Base-by-base conservation (phyloP, 768 basidiomycete species). In the Fistulinella prunicolor region DNA sequence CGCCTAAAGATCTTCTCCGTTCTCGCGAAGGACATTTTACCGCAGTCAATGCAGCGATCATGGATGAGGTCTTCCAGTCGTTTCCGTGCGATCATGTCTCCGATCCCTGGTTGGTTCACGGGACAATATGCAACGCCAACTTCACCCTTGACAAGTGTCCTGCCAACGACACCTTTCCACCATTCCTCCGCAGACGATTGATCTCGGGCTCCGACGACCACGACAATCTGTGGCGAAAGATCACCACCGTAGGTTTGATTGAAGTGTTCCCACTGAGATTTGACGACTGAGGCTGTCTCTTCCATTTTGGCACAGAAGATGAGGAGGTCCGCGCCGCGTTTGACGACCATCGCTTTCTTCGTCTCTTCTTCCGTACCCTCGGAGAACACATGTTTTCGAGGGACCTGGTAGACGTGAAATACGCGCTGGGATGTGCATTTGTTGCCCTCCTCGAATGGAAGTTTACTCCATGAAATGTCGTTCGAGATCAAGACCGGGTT, bases 181-280 rank as follows among this genome's bases (percentile, higher is more conserved):
- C 63, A 63, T 35, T 47, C 16, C 19, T 63, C 43, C 20, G 63
- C 63, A 36, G 39, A 44, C 4, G 2, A 0, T 35, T 51, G 54
- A 35, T 46, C 30, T 8, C 17, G 7, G 9, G 56, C 63, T 32
- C 62, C 62, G 20, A 51, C 23, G 14, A 64, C 51, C 24, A 64
- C 44, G 19, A 65, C 46, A 36, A 64, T 58, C 26, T 46, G 58
- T 9, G 62, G 63, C 19, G 62, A 55, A 24, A 64, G 54, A 21
- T 63, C 56, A 9, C 62, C 62, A 29, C 63, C 50, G 9, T 65
- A 64, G 2, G 63, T 56, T 29, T 47, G 17, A 39, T 55, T 49
- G 50, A 64, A 64, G 34, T 61, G 46, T 23, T 64, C 58, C 63
- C 63, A 65, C 47, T 60, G 61, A 2, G 21, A 44, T 49, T 45